Evolutionary conservation across 139 green algal genomes (phyloP).

Genomic region (Picochlorum sp.): DNA sequence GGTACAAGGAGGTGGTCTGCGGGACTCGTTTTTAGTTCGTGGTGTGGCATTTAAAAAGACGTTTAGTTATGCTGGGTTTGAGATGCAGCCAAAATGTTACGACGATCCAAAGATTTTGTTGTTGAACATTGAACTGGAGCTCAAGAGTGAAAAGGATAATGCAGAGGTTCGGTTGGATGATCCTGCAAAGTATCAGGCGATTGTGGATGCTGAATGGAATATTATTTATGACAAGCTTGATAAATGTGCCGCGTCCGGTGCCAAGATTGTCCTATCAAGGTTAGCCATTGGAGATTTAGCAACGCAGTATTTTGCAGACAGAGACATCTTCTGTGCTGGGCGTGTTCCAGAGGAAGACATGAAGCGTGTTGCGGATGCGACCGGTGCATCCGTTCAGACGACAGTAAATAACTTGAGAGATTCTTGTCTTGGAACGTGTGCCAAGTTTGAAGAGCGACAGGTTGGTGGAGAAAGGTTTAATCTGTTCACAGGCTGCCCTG

Average conservation of each 20-base stretch:
- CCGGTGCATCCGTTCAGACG: constrained; percentile 71
- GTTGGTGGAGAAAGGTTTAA: constrained; percentile 97
- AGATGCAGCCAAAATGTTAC: constrained; percentile 97
- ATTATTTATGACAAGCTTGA: constrained; percentile 99
- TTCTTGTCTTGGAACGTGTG: constrained; percentile 74
- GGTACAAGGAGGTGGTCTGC: constrained; percentile 83
- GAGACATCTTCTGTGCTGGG: constrained; percentile 95
- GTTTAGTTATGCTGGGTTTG: constrained; percentile 97
- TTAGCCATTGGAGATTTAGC: constrained; percentile 90
- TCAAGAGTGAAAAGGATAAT: constrained; percentile 98
- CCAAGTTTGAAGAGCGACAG: constrained; percentile 90
- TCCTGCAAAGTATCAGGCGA: constrained; percentile 91
- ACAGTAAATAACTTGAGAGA: constrained; percentile 88
- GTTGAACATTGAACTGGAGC: constrained; percentile 98
- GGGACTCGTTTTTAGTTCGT: constrained; percentile 94
- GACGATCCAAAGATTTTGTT: constrained; percentile 84
- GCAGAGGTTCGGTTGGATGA: constrained; percentile 90
- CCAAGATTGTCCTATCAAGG: constrained; percentile 86
- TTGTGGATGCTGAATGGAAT: constrained; percentile 98
- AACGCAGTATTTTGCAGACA: constrained; percentile 97
- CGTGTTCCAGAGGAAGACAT: constrained; percentile 83
- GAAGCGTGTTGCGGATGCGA: constrained; percentile 77
- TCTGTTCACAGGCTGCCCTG: constrained; percentile 90
- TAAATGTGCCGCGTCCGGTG: constrained; percentile 72
- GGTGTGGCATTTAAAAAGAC: constrained; percentile 99